Evolutionary conservation across 2,329 filamentous ascomycete species (phyloP).

Genomic region (Cladosporium velox): DNA sequence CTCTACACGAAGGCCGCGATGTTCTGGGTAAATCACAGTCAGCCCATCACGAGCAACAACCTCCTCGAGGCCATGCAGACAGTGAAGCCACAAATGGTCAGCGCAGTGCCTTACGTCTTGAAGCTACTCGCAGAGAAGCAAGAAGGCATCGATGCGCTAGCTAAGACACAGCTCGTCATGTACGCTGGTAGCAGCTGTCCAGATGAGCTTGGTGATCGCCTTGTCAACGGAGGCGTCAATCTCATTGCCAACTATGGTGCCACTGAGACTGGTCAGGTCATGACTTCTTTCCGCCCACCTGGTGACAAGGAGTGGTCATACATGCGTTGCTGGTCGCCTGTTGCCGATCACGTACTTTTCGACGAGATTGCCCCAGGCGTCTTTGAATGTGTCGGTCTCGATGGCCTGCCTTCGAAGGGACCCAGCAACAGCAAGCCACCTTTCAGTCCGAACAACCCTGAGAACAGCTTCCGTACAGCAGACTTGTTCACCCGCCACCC

Average conservation of each 20-base stretch:
- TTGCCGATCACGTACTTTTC: slow-evolving; percentile 34
- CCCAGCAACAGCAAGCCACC: slow-evolving; percentile 44
- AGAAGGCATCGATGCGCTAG: slow-evolving; percentile 46
- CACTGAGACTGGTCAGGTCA: slow-evolving; percentile 63
- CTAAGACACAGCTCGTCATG: slow-evolving; percentile 34
- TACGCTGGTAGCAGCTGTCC: slow-evolving; percentile 39
- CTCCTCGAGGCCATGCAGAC: slow-evolving; percentile 34
- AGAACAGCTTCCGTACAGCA: slow-evolving; percentile 53
- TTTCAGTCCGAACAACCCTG: slow-evolving; percentile 40
- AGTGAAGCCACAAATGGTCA: slow-evolving; percentile 54
- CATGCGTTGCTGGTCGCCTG: slow-evolving; percentile 42
- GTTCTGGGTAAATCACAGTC: slow-evolving; percentile 55
- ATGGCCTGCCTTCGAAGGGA: slow-evolving; percentile 39
- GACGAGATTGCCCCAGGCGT: slow-evolving; percentile 42
- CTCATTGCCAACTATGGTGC: slow-evolving; percentile 43
- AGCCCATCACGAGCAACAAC: slow-evolving; percentile 54
- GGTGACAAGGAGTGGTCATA: slow-evolving; percentile 64
- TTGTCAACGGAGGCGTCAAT: slow-evolving; percentile 37
- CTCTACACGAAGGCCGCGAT: slow-evolving; percentile 55
- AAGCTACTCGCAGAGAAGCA: slow-evolving; percentile 63
- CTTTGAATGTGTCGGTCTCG: slow-evolving; percentile 46
- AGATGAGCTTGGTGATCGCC: slow-evolving; percentile 38
- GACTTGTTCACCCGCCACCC: slow-evolving; percentile 48
- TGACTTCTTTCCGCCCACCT: slow-evolving; percentile 58
- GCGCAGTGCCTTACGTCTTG: slow-evolving; percentile 62